Base-by-base conservation (phyloP, 805 yeast genomes). In the Clavispora fructus region DNA sequence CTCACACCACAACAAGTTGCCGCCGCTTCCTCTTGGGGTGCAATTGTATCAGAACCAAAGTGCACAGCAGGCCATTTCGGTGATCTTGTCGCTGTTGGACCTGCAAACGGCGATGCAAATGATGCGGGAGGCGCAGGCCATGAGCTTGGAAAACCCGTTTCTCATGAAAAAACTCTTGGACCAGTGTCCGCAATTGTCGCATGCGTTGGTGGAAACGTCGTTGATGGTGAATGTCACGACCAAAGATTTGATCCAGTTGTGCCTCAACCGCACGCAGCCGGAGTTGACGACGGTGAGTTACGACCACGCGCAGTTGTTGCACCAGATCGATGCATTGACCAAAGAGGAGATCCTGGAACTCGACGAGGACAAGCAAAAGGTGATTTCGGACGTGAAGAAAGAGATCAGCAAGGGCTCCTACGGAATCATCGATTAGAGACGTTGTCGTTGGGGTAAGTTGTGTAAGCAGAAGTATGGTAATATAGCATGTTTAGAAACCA, bases 151-250 rank as follows among this genome's bases (percentile, higher is more conserved):
- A 26, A 75, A 82, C 48, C 86, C 87, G 0, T 72, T 71, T 6
- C 65, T 80, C 47, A 81, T 86, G 70, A 75, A 70, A 43, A 76
- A 75, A 35, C 66, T 91, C 30, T 67, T 91, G 14, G 74, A 74
- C 26, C 79, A 79, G 51, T 81, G 82, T 48, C 97, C 97, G 0
- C 97, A 92, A 62, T 69, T 92, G 40, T 69, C 87, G 1, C 89
- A 82, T 62, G 94, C 96, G 0, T 69, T 88, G 27, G 92, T 90
- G 2, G 97, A 91, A 58, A 71, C 83, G 1, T 65, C 88, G 14
- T 50, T 70, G 26, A 49, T 69, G 46, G 54, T 67, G 25, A 67
- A 66, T 42, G 54, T 66, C 3, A 57, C 71, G 9, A 65, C 63
- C 16, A 66, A 63, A 14, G 75, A 69, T 17, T 53, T 62, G 41